Base-by-base conservation (phyloP, 441 rosid species). In the Flueggea neowawraea region DNA sequence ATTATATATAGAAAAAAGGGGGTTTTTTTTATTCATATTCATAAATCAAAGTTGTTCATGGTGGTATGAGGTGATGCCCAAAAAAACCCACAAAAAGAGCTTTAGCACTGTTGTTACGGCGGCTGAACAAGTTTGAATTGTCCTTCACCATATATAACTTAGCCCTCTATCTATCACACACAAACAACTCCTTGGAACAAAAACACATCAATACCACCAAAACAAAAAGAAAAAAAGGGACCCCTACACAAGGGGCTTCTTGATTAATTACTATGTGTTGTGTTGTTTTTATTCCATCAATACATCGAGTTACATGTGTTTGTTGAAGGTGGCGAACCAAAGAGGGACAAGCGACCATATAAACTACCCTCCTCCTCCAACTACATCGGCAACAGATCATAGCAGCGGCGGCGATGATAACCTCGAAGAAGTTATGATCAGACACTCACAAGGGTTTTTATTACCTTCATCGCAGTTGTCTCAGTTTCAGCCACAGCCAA, bases 311-410 rank as follows among this genome's bases (percentile, higher is more conserved):
- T 66, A 10, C 65, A 75, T 73, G 83, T 84, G 69, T 63, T 63
- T 71, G 9, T 57, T 71, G 32, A 72, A 67, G 79, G 83, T 86
- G 89, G 89, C 88, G 83, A 74, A 79, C 60, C 79, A 65, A 54
- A 68, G 73, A 69, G 77, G 67, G 5, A 57, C 80, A 62, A 76
- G 63, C 45, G 77, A 73, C 62, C 41, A 63, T 71, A 57, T 55
- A 54, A 60, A 64, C 60, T 62, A 56, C 57, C 66, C 70, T 10
- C 41, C 41, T 36, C 41, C 41, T 36, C 41, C 6, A 1, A 36
- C 41, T 36, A 51, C 64, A 4, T 52, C 54, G 4, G n/a, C 15
- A 31, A 43, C 49, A 31, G 59, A 22, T 63, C 22, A 59, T 68
- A 44, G 28, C 28, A 65, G 74, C 16, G 69, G 65, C 14, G 63